Evolutionary conservation across 2,329 filamentous ascomycete species (phyloP).

Genomic region (Verticillium tricorpus): DNA sequence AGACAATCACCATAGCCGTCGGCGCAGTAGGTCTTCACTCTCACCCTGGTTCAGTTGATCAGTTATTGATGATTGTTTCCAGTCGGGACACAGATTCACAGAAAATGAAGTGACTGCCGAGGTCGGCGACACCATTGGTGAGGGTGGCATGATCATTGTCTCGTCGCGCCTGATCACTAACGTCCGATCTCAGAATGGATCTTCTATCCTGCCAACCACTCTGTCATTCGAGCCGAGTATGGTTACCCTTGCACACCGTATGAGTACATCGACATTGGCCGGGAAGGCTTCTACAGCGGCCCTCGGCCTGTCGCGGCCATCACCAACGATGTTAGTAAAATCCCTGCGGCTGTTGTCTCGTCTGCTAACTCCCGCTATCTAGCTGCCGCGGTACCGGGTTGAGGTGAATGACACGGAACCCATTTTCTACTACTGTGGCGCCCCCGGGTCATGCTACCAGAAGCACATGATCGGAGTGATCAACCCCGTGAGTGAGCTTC

Average conservation of each 20-base stretch:
- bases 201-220: conserved; percentile 61
- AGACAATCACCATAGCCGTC: conserved; percentile 10
- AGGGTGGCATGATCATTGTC: conserved; percentile 7
- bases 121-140: conserved; percentile 44
- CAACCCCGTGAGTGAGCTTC: conserved; percentile 51
- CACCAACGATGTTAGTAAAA: conserved; percentile 34
- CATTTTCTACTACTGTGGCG: conserved; percentile 67
- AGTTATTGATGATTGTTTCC: neutral
- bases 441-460: conserved; percentile 57
- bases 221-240: conserved; percentile 57
- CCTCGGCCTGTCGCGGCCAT: conserved; percentile 40
- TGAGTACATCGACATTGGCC: conserved; percentile 42
- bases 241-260: conserved; percentile 60
- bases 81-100: conserved; percentile 26
- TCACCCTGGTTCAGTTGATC: neutral
- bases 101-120: conserved; percentile 24
- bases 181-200: conserved; percentile 41
- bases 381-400: conserved; percentile 37
- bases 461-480: conserved; percentile 73
- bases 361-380: conserved; percentile 21
- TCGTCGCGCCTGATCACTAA: neutral
- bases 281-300: conserved; percentile 51
- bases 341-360: conserved; percentile 8
- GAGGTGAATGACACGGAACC: conserved; percentile 58
- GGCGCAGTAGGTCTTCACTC: conserved; percentile 9